Percentiles rank a stretch among this genome's conserved stretches.
phyloP scores from a whole-genome alignment of 1,139 yeast genomes.

The Saccharomyces uvarum region DNA sequence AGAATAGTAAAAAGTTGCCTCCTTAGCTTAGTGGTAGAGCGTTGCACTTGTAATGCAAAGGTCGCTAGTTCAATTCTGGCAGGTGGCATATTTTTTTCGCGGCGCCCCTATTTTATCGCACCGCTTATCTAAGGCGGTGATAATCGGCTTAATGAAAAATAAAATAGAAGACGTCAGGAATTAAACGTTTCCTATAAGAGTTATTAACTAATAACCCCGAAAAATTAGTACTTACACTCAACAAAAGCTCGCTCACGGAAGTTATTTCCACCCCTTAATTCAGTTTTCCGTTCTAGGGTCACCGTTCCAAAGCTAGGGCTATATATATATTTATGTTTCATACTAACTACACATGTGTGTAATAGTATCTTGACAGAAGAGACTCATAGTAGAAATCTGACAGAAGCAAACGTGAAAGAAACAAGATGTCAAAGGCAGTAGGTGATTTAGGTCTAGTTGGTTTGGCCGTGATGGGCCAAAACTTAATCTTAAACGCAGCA shows the following conservation, averaged over 20 bases:
- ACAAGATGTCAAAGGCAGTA: not conserved
- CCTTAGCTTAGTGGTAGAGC: slow-evolving; percentile 92
- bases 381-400: not conserved
- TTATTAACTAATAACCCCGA: not conserved
- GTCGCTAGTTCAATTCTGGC: slow-evolving; percentile 94
- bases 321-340: not conserved
- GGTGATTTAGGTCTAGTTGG: slow-evolving; percentile 96
- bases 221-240: not conserved
- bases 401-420: not conserved
- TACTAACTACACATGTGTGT: not conserved
- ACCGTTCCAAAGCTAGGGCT: not conserved
- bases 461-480: slow-evolving; percentile 99
- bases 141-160: not conserved
- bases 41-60: slow-evolving; percentile 94
- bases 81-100: slow-evolving; percentile 50
- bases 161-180: not conserved
- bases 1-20: slow-evolving; percentile 37
- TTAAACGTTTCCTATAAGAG: not conserved
- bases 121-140: no score
- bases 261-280: not conserved
- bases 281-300: not conserved
- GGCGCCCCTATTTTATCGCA: not conserved
- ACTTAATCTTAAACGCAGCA: slow-evolving; percentile 93
- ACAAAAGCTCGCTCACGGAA: not conserved
- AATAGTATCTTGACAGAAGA: not conserved